Percentiles rank a stretch among this genome's conserved stretches.
Evolutionary conservation across 331 rosid genomes (phyloP).

Genomic region (Rosa hybrid): DNA sequence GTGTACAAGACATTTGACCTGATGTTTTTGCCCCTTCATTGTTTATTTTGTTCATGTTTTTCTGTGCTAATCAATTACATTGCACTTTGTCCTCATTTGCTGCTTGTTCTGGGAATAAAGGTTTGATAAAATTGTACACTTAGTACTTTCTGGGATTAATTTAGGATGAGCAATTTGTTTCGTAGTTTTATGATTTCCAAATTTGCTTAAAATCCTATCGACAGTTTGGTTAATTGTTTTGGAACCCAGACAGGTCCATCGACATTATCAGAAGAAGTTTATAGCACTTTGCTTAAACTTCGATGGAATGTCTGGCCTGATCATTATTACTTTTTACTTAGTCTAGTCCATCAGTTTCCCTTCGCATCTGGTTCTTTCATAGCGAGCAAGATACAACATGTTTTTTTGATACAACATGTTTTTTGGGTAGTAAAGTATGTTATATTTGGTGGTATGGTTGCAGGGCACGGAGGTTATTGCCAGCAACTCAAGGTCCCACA

Average conservation of each 20-base stretch:
- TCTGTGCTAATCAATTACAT: neutral
- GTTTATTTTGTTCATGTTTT: slow-evolving; percentile 8
- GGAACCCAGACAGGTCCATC: neutral
- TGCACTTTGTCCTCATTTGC: neutral
- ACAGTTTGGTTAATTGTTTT: neutral
- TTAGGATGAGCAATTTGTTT: neutral
- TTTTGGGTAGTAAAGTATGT: neutral
- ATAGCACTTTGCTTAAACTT: neutral
- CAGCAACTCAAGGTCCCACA: slow-evolving; percentile 87
- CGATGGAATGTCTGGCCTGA: neutral
- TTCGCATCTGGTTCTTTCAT: neutral
- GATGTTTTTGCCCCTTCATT: slow-evolving; percentile 24
- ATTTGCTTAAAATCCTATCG: neutral
- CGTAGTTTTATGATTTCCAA: neutral
- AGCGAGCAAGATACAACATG: neutral
- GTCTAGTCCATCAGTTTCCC: neutral
- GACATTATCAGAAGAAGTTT: neutral
- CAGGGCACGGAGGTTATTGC: slow-evolving; percentile 97
- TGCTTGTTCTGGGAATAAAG: neutral
- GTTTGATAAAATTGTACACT: neutral
- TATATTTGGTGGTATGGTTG: neutral
- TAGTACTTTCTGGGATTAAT: neutral
- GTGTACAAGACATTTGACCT: neutral
- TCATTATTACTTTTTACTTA: neutral
- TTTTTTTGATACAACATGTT: neutral